Conservation (phyloP, 805 yeast species). For the Grigorovia transvaalensis region DNA sequence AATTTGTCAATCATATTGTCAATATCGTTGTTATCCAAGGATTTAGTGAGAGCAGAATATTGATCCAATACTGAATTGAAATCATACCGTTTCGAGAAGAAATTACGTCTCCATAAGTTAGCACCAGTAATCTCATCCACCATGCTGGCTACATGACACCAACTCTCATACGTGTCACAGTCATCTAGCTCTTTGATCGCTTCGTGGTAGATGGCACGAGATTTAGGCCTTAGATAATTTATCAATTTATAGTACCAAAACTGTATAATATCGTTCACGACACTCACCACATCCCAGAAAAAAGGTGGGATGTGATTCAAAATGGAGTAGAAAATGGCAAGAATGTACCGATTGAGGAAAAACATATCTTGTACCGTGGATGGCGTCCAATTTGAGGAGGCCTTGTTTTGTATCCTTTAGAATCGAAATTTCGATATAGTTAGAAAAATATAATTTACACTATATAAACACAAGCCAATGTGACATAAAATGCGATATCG, state of each 20-base stretch:
- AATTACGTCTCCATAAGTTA: slow-evolving; percentile 70
- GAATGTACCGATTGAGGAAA: neutral
- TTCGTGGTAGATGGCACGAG: slow-evolving; percentile 28
- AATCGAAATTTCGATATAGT: neutral
- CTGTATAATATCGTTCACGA: slow-evolving; percentile 32
- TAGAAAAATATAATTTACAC: neutral
- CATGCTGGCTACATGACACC: slow-evolving; percentile 46
- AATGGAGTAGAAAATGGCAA: slow-evolving; percentile 15
- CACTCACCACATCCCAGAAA: slow-evolving; percentile 32
- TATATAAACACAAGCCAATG: too few relatives aligned
- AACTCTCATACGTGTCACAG: slow-evolving; percentile 55
- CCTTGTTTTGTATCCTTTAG: neutral
- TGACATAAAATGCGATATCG: too few relatives aligned
- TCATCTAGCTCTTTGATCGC: slow-evolving; percentile 39
- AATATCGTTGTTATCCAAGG: slow-evolving; percentile 47
- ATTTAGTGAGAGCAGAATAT: slow-evolving; percentile 47
- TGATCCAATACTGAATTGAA: slow-evolving; percentile 73
- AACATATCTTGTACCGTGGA: neutral
- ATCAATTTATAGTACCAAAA: slow-evolving; percentile 31
- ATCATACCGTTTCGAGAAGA: slow-evolving; percentile 72
- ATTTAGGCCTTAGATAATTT: slow-evolving; percentile 23
- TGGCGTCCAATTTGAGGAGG: neutral
- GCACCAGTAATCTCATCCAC: slow-evolving; percentile 45
- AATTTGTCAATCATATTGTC: slow-evolving; percentile 52
- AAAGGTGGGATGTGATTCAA: slow-evolving; percentile 35